phyloP scores from a whole-genome alignment of 306 rosid genomes.

The Hippophae gyantsensis region DNA sequence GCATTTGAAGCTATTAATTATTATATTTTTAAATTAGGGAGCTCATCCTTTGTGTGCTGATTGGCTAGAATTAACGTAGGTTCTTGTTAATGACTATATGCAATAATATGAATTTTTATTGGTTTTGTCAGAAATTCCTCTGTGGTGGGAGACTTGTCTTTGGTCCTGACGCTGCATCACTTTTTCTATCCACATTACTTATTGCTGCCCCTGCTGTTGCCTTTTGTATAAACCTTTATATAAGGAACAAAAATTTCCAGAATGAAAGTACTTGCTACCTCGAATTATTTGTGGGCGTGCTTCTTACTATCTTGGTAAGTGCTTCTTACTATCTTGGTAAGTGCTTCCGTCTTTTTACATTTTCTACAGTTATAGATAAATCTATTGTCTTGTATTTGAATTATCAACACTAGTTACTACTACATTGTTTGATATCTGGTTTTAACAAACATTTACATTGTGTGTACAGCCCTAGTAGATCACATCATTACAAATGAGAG shows the following conservation, averaged over 20 bases:
- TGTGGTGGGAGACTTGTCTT: constrained; percentile 88
- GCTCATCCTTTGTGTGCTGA: neutral
- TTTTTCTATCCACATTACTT: constrained; percentile 54
- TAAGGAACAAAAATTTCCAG: constrained; percentile 21
- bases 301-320: constrained; percentile 66
- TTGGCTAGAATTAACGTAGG: neutral
- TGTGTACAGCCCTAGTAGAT: too few species aligned
- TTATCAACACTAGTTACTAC: neutral
- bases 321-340: neutral
- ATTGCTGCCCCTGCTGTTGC: constrained; percentile 63
- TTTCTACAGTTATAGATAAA: neutral
- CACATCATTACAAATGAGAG: too few species aligned
- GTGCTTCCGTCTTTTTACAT: neutral
- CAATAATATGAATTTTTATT: constrained; percentile 25
- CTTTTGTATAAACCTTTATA: constrained; percentile 54
- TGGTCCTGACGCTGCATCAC: constrained; percentile 83
- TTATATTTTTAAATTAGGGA: neutral
- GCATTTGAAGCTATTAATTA: too few species aligned
- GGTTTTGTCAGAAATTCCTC: constrained; percentile 52
- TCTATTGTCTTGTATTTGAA: neutral
- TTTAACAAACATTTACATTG: too few species aligned
- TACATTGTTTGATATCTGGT: too few species aligned
- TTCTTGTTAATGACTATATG: constrained; percentile 1
- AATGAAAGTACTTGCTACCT: constrained; percentile 31
- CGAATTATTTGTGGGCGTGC: constrained; percentile 37